These are phyloP conservation scores for Mycena capillaripes DNA, from an alignment of 768 basidiomycete species.

Conservation along the genomic window DNA sequence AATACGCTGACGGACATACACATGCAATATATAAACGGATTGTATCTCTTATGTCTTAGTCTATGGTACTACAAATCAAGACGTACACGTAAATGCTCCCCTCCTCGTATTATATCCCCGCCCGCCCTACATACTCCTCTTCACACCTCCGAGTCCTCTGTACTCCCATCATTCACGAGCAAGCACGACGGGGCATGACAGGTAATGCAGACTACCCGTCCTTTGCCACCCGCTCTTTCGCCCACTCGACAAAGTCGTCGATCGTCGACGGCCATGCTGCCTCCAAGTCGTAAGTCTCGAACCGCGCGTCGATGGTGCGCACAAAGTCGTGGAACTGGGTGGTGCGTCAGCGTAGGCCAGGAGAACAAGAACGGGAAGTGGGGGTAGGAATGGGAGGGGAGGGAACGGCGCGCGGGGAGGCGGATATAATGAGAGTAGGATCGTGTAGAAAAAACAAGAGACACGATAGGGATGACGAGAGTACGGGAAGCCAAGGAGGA, in stretches of 20 bases:
- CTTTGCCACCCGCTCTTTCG: conserved; percentile 55
- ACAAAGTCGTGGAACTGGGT: conserved; percentile 85
- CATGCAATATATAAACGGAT: background rate
- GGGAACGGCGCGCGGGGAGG: background rate
- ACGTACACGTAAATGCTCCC: background rate
- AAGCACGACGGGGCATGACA: background rate
- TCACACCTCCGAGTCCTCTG: background rate
- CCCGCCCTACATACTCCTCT: background rate
- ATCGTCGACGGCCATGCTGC: conserved; percentile 92
- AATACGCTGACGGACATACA: background rate
- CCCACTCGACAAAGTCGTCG: conserved; percentile 86
- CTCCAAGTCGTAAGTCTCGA: conserved; percentile 84
- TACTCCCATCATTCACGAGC: background rate
- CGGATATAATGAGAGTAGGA: too few species aligned
- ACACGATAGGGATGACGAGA: background rate
- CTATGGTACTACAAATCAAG: conserved; percentile 27
- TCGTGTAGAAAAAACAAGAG: background rate
- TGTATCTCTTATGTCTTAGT: background rate
- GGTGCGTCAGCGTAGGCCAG: background rate
- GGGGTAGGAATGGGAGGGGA: too few species aligned
- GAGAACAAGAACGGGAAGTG: background rate
- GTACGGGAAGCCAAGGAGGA: background rate
- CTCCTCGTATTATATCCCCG: background rate
- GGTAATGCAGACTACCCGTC: background rate
- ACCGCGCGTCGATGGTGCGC: conserved; percentile 78